Conservation (phyloP, 2,329 filamentous ascomycete species). For the Neoscytalidium dimidiatum region DNA sequence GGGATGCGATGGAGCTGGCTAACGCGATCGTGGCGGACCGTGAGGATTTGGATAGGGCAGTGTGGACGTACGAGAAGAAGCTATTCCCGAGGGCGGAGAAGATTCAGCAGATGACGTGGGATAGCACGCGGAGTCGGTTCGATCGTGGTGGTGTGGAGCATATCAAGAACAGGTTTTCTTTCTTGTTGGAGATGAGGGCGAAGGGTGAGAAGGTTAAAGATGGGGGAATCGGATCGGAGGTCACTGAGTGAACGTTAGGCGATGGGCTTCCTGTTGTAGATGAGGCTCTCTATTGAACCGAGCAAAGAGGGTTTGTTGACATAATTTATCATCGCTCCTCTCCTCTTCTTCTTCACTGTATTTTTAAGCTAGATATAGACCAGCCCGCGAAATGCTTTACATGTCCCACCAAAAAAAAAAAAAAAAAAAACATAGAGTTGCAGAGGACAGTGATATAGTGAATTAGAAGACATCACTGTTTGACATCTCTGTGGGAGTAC, state of each 20-base stretch:
- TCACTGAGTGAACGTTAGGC: background rate
- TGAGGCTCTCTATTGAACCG: background rate
- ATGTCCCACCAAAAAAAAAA: too few relatives aligned
- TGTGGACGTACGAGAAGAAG: slow-evolving; percentile 25
- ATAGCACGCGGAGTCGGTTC: slow-evolving; percentile 9
- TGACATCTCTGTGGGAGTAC: too few relatives aligned
- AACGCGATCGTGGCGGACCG: slow-evolving; percentile 3
- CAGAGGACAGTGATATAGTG: too few relatives aligned
- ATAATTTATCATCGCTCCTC: too few relatives aligned
- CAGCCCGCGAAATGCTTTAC: too few relatives aligned
- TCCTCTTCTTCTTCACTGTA: too few relatives aligned
- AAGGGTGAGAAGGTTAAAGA: slow-evolving; percentile 4
- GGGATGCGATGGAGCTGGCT: slow-evolving; percentile 55
- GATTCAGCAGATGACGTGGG: slow-evolving; percentile 37
- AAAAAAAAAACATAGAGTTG: too few relatives aligned
- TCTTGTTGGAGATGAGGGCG: background rate
- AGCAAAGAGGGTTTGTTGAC: too few relatives aligned
- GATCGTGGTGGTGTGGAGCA: slow-evolving; percentile 27
- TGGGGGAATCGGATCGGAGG: background rate
- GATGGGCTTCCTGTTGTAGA: background rate
- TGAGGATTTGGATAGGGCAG: slow-evolving; percentile 28
- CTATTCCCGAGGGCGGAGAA: slow-evolving; percentile 30
- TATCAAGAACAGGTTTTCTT: slow-evolving; percentile 34
- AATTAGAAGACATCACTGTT: too few relatives aligned
- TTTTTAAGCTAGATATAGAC: too few relatives aligned